These are phyloP conservation scores for Fusarium pininemorale DNA, from an alignment of 2,329 filamentous ascomycete genomes.

Conservation along the genomic window DNA sequence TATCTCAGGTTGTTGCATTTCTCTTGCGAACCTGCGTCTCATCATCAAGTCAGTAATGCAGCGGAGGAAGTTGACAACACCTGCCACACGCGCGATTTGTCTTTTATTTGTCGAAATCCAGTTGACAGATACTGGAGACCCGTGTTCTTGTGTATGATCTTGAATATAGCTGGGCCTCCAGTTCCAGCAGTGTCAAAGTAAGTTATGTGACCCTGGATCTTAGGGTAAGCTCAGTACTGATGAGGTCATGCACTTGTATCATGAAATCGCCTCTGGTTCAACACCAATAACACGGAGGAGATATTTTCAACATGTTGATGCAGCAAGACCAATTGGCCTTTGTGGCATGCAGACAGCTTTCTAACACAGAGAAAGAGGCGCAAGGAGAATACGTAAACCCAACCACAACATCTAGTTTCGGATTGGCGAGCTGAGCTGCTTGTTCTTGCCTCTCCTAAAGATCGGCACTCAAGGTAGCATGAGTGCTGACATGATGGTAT, in stretches of 20 bases:
- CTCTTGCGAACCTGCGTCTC: slow-evolving; percentile 71
- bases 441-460: slow-evolving; percentile 29
- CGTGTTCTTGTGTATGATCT: slow-evolving; percentile 67
- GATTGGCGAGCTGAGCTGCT: slow-evolving; percentile 26
- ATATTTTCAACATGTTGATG: slow-evolving; percentile 51
- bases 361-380: slow-evolving; percentile 55
- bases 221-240: background rate
- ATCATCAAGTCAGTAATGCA: slow-evolving; percentile 46
- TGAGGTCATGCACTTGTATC: slow-evolving; percentile 64
- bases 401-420: slow-evolving; percentile 19
- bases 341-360: slow-evolving; percentile 71
- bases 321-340: slow-evolving; percentile 47
- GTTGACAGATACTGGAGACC: slow-evolving; percentile 59
- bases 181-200: slow-evolving; percentile 74
- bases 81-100: slow-evolving; percentile 54
- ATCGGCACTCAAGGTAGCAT: slow-evolving; percentile 34
- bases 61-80: background rate
- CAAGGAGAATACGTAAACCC: slow-evolving; percentile 23
- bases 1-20: slow-evolving; percentile 72
- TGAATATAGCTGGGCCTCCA: slow-evolving; percentile 74
- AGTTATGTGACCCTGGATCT: slow-evolving; percentile 36
- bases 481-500: slow-evolving; percentile 12
- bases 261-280: slow-evolving; percentile 69
- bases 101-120: slow-evolving; percentile 62
- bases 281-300: slow-evolving; percentile 73